phyloP scores from a whole-genome alignment of 192 early-diverging fungal genomes.

The Coemansia sp. region DNA sequence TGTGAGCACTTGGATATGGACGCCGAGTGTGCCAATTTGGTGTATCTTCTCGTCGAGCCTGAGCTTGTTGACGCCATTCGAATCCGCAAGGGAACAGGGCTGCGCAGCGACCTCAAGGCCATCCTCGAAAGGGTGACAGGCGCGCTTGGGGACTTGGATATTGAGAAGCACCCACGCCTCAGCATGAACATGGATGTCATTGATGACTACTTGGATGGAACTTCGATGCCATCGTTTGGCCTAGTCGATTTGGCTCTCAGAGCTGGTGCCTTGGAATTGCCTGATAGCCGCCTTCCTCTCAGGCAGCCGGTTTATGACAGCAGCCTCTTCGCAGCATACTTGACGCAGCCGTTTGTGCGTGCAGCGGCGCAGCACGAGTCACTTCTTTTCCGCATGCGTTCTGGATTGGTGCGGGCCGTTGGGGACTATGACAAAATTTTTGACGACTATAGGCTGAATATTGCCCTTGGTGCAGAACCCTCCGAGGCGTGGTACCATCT shows the following conservation, averaged over 20 bases:
- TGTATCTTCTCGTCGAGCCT: conserved; percentile 35
- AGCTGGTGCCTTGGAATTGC: conserved; percentile 11
- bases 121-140: conserved; percentile 30
- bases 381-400: conserved; percentile 43
- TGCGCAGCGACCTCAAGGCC: conserved; percentile 48
- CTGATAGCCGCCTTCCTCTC: not conserved
- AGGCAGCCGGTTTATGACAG: not conserved
- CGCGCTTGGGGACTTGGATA: conserved; percentile 34
- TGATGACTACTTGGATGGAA: conserved; percentile 47
- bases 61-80: conserved; percentile 36
- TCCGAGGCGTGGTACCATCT: conserved; percentile 44
- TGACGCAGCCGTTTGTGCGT: conserved; percentile 43
- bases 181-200: conserved; percentile 45
- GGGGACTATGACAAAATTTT: conserved; percentile 52
- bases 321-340: conserved; percentile 8
- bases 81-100: conserved; percentile 31
- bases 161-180: conserved; percentile 28
- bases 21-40: conserved; percentile 21
- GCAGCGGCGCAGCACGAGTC: conserved; percentile 43
- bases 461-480: conserved; percentile 31
- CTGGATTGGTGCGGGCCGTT: conserved; percentile 38
- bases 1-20: conserved; percentile 44
- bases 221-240: conserved; percentile 45
- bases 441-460: conserved; percentile 50
- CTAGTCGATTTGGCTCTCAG: conserved; percentile 20